Conservation (phyloP, 73 alveolate species). For the Blepharisma japonicum region DNA sequence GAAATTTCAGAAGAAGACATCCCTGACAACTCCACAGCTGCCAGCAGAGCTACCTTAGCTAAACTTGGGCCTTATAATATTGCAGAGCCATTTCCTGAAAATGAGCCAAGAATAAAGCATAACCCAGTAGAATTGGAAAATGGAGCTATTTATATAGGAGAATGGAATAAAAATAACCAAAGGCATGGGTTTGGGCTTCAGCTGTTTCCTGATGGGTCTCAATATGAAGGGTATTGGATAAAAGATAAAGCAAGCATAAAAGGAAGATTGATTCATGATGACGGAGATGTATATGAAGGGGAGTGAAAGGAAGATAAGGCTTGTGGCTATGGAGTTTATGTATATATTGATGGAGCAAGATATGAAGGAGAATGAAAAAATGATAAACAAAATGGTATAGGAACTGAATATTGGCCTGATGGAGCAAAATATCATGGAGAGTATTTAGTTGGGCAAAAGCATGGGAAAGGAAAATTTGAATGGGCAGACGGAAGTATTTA, state of each 20-base stretch:
- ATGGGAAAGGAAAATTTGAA: constrained; percentile 38
- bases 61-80: neutral
- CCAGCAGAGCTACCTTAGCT: neutral
- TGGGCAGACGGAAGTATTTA: constrained; percentile 27
- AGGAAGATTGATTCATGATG: constrained; percentile 33
- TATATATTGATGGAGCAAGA: neutral
- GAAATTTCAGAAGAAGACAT: neutral
- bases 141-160: constrained; percentile 49
- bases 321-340: constrained; percentile 36
- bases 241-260: constrained; percentile 37
- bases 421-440: constrained; percentile 33
- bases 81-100: neutral
- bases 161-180: constrained; percentile 32
- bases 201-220: constrained; percentile 36
- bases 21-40: constrained; percentile 4
- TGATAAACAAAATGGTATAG: constrained; percentile 36
- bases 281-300: constrained; percentile 42
- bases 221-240: constrained; percentile 36
- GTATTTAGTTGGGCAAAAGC: constrained; percentile 30
- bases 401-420: constrained; percentile 22
- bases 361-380: constrained; percentile 41
- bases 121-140: constrained; percentile 41
- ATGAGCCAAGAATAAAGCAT: neutral
- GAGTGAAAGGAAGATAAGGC: constrained; percentile 33
- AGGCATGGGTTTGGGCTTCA: constrained; percentile 35